Base-by-base conservation (phyloP, 176 grass and related monocot genomes). In the Secale cereale region DNA sequence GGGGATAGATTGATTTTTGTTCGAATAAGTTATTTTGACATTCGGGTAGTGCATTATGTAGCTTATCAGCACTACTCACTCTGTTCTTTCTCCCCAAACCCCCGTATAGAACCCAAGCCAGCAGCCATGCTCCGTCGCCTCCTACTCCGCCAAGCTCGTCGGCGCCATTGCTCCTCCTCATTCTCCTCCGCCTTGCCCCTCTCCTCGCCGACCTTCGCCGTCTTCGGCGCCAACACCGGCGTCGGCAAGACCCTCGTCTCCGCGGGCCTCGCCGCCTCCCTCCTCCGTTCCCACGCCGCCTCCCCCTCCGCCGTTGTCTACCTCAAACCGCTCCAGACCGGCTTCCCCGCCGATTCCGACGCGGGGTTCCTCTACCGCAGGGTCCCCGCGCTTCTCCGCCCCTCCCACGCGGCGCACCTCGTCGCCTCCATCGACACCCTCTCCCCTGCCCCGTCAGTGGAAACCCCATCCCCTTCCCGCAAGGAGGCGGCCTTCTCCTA, bases 161-260 rank as follows among this genome's bases (percentile, higher is more conserved):
- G 57, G 3, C 86, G 54, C 19, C 64, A 27, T 35, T 43, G 10
- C 83, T 65, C 54, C 65, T 82, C 70, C 73, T 68, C 78, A 35
- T 68, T 68, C 78, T 62, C 48, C 23, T 7, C 37, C 7, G 3
- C 67, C 7, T 36, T 81, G 19, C 81, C 82, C 62, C 91, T 95
- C 39, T 81, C 85, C 45, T 76, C 82, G 22, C 96, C 96, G 57
- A 76, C 81, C 77, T 93, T 95, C 74, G 65, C 87, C 57, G 30
- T 98, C 7, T 98, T 89, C 85, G 96, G 96, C 48, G 86, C 93
- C 78, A 98, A 98, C 87, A 98, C 96, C 3, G 96, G 87, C 82
- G 91, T 98, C 39, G 96, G 96, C 80, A 98, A 98, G 83, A 98
- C 96, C 45, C 85, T 95, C 61, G 91, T 95, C 56, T 98, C 91